Conservation (phyloP, 78 protist species). For the Dictyostelium firmibasis region DNA sequence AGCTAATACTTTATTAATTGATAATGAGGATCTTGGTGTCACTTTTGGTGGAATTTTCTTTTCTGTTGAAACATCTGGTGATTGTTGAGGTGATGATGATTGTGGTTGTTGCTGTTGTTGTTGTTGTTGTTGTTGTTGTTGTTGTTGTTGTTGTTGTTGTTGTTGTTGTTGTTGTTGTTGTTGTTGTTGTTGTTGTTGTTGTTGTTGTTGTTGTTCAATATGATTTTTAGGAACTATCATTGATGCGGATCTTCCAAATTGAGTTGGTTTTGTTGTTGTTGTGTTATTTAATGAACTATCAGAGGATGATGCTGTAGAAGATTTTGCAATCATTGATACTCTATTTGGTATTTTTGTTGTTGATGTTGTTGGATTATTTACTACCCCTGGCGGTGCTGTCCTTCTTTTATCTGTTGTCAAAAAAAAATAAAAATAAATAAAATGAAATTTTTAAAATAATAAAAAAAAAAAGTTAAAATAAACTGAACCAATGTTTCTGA, state of each 20-base stretch:
- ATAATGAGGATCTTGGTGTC: slow-evolving; percentile 23
- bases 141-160: background rate
- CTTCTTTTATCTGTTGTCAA: slow-evolving; percentile 19
- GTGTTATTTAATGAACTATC: background rate
- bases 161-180: background rate
- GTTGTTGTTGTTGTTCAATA: background rate
- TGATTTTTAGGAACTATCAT: slow-evolving; percentile 14
- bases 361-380: background rate
- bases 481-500: background rate
- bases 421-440: background rate
- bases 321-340: slow-evolving; percentile 1
- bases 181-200: background rate
- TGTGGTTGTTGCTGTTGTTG: background rate
- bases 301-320: slow-evolving; percentile 11
- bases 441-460: background rate
- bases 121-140: background rate
- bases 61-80: background rate
- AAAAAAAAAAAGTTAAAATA: background rate
- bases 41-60: slow-evolving; percentile 21
- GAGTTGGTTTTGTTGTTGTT: slow-evolving; percentile 19
- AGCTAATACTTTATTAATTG: slow-evolving; percentile 3
- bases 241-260: slow-evolving; percentile 26
- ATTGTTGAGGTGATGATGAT: background rate
- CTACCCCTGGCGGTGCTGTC: slow-evolving; percentile 47
- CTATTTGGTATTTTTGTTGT: background rate